Percentiles rank a stretch among this genome's conserved stretches.
These are phyloP conservation scores for Raffaelea albimanens DNA, from an alignment of 2,329 filamentous ascomycete genomes.

Conservation along the genomic window DNA sequence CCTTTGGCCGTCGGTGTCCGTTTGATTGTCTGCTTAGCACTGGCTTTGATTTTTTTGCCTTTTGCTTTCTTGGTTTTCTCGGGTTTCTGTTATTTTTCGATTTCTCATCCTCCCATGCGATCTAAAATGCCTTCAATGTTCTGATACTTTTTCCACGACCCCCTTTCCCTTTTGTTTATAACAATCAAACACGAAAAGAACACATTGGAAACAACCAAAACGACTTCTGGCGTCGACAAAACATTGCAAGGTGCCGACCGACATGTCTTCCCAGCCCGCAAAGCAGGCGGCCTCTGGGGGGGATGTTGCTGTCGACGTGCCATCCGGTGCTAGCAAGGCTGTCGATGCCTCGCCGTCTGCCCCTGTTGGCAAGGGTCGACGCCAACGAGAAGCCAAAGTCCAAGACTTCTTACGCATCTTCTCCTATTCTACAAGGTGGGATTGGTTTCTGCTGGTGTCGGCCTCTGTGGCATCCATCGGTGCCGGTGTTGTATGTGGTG, in stretches of 20 bases:
- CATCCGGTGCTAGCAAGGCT: background rate
- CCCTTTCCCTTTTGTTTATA: too few species aligned
- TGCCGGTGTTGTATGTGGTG: slow-evolving; percentile 32
- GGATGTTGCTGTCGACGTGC: background rate
- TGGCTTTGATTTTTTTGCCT: too few species aligned
- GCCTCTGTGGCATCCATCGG: slow-evolving; percentile 40
- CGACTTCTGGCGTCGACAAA: background rate
- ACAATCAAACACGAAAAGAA: too few species aligned
- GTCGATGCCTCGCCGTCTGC: background rate
- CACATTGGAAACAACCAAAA: too few species aligned
- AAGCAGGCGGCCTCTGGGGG: background rate
- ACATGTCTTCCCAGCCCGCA: too few species aligned
- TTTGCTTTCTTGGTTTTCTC: background rate
- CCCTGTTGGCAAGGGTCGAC: slow-evolving; percentile 21
- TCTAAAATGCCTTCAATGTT: background rate
- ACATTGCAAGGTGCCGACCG: too few species aligned
- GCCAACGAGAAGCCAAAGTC: slow-evolving; percentile 34
- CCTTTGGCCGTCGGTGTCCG: background rate
- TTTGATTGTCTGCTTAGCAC: background rate
- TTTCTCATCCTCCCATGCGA: background rate
- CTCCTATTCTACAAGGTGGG: slow-evolving; percentile 42
- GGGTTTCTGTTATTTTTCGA: background rate
- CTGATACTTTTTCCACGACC: too few species aligned
- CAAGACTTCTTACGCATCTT: slow-evolving; percentile 44
- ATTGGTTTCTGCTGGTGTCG: slow-evolving; percentile 36